These are phyloP conservation scores for Microcyclospora tardicrescens DNA, from an alignment of 2,329 filamentous ascomycete species.

Conservation along the genomic window DNA sequence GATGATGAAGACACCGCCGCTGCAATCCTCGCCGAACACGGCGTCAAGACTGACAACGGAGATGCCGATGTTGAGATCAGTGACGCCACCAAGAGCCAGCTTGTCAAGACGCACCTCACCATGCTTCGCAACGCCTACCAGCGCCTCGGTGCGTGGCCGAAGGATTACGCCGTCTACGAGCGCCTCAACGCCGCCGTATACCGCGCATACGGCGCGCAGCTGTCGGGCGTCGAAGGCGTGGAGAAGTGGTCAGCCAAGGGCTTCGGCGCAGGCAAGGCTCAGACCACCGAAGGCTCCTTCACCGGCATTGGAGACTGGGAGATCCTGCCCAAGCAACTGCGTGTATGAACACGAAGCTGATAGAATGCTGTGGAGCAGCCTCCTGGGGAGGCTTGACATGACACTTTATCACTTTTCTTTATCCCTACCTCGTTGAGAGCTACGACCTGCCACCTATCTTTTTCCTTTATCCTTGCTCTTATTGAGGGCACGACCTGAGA, in stretches of 20 bases:
- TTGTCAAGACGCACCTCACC: conserved; percentile 26
- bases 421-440: too few relatives aligned
- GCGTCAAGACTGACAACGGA: conserved; percentile 18
- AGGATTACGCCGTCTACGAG: conserved; percentile 37
- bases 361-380: too few relatives aligned
- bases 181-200: conserved; percentile 34
- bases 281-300: conserved; percentile 27
- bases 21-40: conserved; percentile 24
- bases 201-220: conserved; percentile 25
- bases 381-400: too few relatives aligned
- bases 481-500: too few relatives aligned
- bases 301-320: conserved; percentile 21
- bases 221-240: conserved; percentile 32
- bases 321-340: conserved; percentile 4
- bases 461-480: too few relatives aligned
- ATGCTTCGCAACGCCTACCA: conserved; percentile 29
- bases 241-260: conserved; percentile 37
- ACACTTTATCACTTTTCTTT: too few relatives aligned
- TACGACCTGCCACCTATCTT: too few relatives aligned
- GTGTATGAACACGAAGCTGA: not conserved
- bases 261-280: conserved; percentile 35
- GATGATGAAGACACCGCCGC: conserved; percentile 27
- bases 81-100: conserved; percentile 14
- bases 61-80: conserved; percentile 12
- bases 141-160: conserved; percentile 33